These are phyloP conservation scores for Bothriochloa decipiens DNA, from an alignment of 176 grass and related monocot species.

Conservation along the genomic window DNA sequence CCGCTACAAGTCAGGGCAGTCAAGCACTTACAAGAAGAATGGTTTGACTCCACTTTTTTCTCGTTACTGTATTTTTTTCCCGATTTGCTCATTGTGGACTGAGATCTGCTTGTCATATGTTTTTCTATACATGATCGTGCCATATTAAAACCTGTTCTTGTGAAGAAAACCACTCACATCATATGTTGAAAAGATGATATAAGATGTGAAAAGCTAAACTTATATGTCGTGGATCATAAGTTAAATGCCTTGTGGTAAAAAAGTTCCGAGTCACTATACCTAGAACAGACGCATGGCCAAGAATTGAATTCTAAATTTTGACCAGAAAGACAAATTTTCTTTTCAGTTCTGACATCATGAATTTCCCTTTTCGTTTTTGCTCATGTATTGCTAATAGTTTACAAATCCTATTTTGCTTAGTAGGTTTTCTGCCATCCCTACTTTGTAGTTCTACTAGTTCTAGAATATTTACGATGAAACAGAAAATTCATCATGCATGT, in stretches of 20 bases:
- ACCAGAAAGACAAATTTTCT: not conserved
- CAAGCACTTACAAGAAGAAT: conserved; percentile 88
- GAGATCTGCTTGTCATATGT: not conserved
- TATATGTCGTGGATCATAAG: not conserved
- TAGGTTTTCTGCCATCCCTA: not conserved
- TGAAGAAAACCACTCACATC: not conserved
- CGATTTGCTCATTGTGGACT: not conserved
- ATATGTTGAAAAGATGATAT: not conserved
- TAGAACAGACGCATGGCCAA: not conserved
- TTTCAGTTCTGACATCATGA: not conserved
- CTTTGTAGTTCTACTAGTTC: not conserved
- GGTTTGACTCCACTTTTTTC: conserved; percentile 49
- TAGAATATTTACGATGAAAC: not conserved
- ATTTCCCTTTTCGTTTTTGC: not conserved
- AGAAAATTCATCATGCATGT: not conserved
- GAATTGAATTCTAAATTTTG: not conserved
- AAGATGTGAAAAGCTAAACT: not conserved
- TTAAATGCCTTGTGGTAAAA: not conserved
- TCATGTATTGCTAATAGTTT: not conserved
- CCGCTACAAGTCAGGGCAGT: conserved; percentile 79
- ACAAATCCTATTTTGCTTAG: not conserved
- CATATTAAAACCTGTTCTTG: not conserved
- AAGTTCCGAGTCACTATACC: not conserved
- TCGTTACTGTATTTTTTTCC: not conserved
- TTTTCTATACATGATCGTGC: not conserved